These are phyloP conservation scores for Boletus sp. DNA, from an alignment of 768 basidiomycete species.

Conservation along the genomic window DNA sequence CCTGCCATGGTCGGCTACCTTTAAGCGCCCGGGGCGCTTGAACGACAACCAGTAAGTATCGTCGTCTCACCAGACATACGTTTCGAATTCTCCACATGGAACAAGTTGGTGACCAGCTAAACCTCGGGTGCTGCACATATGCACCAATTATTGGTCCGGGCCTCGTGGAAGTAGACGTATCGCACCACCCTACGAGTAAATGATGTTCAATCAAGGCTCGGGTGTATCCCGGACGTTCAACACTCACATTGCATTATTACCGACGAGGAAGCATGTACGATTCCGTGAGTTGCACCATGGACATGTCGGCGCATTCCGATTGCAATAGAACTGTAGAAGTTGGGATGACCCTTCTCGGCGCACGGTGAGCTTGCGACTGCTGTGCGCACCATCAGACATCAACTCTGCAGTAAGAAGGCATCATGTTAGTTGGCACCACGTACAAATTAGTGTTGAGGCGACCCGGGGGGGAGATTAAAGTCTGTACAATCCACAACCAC, in stretches of 20 bases:
- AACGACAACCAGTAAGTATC: background rate
- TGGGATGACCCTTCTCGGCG: background rate
- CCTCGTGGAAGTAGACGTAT: background rate
- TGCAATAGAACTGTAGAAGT: background rate
- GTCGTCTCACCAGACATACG: background rate
- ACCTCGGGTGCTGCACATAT: background rate
- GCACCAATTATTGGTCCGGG: background rate
- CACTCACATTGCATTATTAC: conserved; percentile 4
- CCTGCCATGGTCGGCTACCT: background rate
- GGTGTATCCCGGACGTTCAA: background rate
- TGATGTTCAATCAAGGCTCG: background rate
- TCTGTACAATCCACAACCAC: background rate
- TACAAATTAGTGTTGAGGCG: background rate
- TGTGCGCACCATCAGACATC: background rate
- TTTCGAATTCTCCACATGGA: background rate
- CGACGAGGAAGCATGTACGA: background rate
- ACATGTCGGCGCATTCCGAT: background rate
- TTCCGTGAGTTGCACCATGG: background rate
- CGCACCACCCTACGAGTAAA: background rate
- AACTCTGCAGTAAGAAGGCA: background rate
- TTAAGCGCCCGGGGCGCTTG: background rate
- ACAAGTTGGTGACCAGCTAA: background rate
- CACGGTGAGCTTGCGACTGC: background rate
- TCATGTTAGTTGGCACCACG: background rate
- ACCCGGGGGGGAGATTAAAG: background rate